Evolutionary conservation across 2,329 filamentous ascomycete species (phyloP).

Genomic region (Macrophomina tecta): DNA sequence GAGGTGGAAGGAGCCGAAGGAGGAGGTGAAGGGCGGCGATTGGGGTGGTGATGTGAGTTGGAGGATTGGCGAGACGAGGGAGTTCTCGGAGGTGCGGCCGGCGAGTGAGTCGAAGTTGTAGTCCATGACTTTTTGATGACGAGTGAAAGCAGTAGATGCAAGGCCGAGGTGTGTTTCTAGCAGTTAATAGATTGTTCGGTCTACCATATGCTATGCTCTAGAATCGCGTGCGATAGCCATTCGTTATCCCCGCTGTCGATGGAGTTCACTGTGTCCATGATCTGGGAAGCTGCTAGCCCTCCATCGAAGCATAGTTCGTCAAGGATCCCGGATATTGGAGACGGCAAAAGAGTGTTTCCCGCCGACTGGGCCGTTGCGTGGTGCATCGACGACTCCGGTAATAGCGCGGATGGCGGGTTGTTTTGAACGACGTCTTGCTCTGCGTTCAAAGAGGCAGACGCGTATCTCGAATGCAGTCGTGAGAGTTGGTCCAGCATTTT

Average conservation of each 20-base stretch:
- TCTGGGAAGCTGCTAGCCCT: constrained; percentile 53
- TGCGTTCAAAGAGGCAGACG: not conserved
- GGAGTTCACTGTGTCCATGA: constrained; percentile 56
- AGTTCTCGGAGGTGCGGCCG: constrained; percentile 30
- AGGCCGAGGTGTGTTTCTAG: too few relatives aligned
- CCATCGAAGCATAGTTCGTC: constrained; percentile 39
- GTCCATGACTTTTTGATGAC: not conserved
- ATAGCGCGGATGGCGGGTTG: constrained; percentile 29
- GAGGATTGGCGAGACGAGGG: constrained; percentile 49
- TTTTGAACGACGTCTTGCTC: constrained; percentile 25
- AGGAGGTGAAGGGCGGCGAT: constrained; percentile 37
- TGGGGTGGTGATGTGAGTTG: constrained; percentile 57
- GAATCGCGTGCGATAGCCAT: constrained; percentile 55
- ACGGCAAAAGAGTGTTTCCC: constrained; percentile 30
- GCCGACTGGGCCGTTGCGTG: constrained; percentile 28
- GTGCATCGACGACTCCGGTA: not conserved
- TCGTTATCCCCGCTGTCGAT: constrained; percentile 54
- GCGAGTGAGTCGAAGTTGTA: constrained; percentile 30
- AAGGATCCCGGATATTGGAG: constrained; percentile 34
- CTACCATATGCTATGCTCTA: constrained; percentile 53
- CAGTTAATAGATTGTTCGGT: constrained; percentile 29
- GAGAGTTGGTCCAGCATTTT: constrained; percentile 42
- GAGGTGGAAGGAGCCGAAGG: constrained; percentile 56
- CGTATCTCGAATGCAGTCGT: not conserved
- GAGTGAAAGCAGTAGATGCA: not conserved